These are phyloP conservation scores for Aegilops sharonensis DNA, from an alignment of 176 grass and related monocot species.

Conservation along the genomic window DNA sequence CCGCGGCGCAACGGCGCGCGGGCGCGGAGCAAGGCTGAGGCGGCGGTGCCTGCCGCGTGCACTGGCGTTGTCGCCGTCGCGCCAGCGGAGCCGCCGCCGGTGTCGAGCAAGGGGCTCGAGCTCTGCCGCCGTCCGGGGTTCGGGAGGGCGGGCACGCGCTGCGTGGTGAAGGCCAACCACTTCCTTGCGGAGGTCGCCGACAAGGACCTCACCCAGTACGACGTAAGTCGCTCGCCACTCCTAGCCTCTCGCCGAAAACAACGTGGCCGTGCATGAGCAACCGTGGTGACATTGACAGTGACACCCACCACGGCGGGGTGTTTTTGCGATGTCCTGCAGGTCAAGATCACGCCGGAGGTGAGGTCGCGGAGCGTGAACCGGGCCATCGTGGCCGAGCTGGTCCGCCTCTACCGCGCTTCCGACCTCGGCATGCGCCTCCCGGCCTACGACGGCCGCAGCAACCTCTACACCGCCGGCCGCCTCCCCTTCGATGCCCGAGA, in stretches of 20 bases:
- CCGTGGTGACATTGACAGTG: neutral
- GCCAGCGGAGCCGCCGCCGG: slow-evolving; percentile 13
- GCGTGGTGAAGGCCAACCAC: slow-evolving; percentile 73
- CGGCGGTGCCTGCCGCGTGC: too few species aligned
- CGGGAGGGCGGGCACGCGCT: slow-evolving; percentile 54
- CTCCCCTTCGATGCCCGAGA: slow-evolving; percentile 80
- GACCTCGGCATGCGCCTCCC: slow-evolving; percentile 45
- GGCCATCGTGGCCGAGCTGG: slow-evolving; percentile 33
- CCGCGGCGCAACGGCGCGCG: slow-evolving; percentile 9
- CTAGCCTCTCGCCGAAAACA: neutral
- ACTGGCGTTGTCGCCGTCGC: too few species aligned
- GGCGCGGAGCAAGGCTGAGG: neutral
- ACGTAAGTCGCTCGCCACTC: slow-evolving; percentile 36
- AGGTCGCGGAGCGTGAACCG: slow-evolving; percentile 61
- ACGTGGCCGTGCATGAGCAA: neutral
- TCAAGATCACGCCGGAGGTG: slow-evolving; percentile 83
- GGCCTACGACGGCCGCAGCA: slow-evolving; percentile 93
- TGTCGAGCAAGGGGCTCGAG: slow-evolving; percentile 50
- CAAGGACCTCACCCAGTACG: slow-evolving; percentile 71
- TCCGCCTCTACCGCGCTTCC: slow-evolving; percentile 70
- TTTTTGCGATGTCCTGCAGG: slow-evolving; percentile 33
- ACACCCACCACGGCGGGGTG: neutral
- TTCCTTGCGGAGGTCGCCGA: slow-evolving; percentile 64
- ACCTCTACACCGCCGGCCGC: slow-evolving; percentile 73
- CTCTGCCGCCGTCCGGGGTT: slow-evolving; percentile 65